Conservation (phyloP, 2,329 filamentous ascomycete genomes). For the Periconia sp. region DNA sequence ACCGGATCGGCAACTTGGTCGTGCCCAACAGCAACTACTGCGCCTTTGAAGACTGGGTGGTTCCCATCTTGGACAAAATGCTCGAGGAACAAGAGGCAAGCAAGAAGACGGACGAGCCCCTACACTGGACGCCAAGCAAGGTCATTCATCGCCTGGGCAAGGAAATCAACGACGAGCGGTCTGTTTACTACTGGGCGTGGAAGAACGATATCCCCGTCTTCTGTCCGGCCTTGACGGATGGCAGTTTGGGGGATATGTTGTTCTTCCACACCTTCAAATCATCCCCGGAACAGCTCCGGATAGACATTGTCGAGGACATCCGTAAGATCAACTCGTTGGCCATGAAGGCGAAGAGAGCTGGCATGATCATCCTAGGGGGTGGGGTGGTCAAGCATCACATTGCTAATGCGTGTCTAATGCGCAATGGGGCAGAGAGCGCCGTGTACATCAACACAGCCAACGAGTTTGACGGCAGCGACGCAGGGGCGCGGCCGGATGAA, state of each 20-base stretch:
- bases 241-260: constrained; percentile 94
- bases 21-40: constrained; percentile 98
- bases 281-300: constrained; percentile 75
- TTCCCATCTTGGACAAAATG: constrained; percentile 94
- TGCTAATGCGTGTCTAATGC: constrained; percentile 95
- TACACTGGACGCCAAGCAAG: constrained; percentile 93
- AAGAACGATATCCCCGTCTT: constrained; percentile 97
- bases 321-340: constrained; percentile 89
- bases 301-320: constrained; percentile 94
- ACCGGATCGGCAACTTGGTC: constrained; percentile 92
- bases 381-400: constrained; percentile 99
- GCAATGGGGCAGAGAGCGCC: constrained; percentile 93
- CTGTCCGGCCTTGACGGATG: constrained; percentile 93
- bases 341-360: constrained; percentile 81
- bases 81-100: constrained; percentile 87
- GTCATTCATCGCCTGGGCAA: constrained; percentile 86
- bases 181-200: constrained; percentile 96
- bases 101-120: constrained; percentile 64
- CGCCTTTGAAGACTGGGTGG: constrained; percentile 94
- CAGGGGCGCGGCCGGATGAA: constrained; percentile 91
- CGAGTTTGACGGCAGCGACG: constrained; percentile 97
- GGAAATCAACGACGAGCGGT: constrained; percentile 90
- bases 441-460: constrained; percentile 98
- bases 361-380: constrained; percentile 94
- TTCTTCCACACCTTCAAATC: constrained; percentile 97